These are phyloP conservation scores for Passalora sequoiae DNA, from an alignment of 2,329 filamentous ascomycete genomes.

Conservation along the genomic window DNA sequence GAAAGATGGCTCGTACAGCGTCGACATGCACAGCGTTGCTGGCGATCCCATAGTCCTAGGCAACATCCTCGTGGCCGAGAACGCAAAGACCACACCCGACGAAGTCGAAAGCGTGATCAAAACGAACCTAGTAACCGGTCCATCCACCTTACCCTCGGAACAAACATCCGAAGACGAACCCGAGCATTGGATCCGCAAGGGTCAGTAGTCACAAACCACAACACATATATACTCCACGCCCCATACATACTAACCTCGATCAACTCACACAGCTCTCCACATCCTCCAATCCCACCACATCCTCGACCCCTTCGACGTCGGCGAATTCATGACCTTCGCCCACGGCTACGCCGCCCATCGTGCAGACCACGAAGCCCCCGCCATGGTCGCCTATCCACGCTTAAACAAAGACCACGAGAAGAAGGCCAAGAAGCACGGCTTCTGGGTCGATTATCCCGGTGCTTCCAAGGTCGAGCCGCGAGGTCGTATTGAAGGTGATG, in stretches of 20 bases:
- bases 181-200: slow-evolving; percentile 15
- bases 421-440: slow-evolving; percentile 10
- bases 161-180: slow-evolving; percentile 7
- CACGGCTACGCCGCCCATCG: slow-evolving; percentile 14
- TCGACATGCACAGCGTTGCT: slow-evolving; percentile 4
- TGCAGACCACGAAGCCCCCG: slow-evolving; percentile 7
- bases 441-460: slow-evolving; percentile 16
- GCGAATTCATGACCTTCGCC: slow-evolving; percentile 18
- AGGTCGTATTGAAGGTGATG: slow-evolving; percentile 7
- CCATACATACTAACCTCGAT: neutral
- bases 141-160: slow-evolving; percentile 8
- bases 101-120: slow-evolving; percentile 10
- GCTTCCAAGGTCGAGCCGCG: slow-evolving; percentile 4
- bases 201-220: slow-evolving; percentile 1
- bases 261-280: slow-evolving; percentile 16
- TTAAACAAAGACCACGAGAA: slow-evolving; percentile 14
- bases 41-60: slow-evolving; percentile 11
- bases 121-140: slow-evolving; percentile 6
- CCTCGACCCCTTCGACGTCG: slow-evolving; percentile 13
- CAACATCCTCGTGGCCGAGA: slow-evolving; percentile 16
- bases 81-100: slow-evolving; percentile 11
- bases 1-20: slow-evolving; percentile 8
- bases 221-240: neutral
- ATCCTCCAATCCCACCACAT: slow-evolving; percentile 9
- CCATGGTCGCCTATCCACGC: slow-evolving; percentile 14